Conservation (phyloP, 108 stramenopile species). For the Nitzschia putrida region DNA sequence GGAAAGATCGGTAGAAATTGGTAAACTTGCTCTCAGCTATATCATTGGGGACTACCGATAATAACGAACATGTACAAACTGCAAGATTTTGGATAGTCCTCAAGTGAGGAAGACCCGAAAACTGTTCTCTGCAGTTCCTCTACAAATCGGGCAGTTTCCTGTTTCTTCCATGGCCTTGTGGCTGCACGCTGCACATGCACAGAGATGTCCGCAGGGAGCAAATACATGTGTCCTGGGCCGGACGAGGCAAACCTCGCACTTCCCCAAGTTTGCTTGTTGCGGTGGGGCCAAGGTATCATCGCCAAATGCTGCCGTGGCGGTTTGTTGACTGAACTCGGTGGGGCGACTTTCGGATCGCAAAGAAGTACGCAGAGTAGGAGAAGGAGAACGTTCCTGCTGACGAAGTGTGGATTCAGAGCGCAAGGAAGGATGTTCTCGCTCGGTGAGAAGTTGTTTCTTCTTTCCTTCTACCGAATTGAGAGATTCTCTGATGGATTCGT, state of each 20-base stretch:
- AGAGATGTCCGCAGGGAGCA: conserved; percentile 47
- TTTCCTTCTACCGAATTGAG: conserved; percentile 10
- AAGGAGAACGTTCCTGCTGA: background rate
- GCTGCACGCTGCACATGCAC: conserved; percentile 35
- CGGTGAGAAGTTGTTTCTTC: conserved; percentile 5
- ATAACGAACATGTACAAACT: no score
- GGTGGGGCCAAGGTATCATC: background rate
- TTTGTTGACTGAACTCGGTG: background rate
- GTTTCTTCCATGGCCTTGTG: conserved; percentile 14
- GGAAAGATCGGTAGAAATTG: no score
- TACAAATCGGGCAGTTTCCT: conserved; percentile 34
- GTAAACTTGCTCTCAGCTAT: no score
- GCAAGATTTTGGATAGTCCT: background rate
- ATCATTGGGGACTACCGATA: no score
- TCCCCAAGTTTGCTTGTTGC: conserved; percentile 14
- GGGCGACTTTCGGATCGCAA: no score
- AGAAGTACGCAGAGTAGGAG: background rate
- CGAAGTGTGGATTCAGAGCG: background rate
- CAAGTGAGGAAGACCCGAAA: conserved; percentile 18
- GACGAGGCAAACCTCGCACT: conserved; percentile 32
- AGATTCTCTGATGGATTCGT: background rate
- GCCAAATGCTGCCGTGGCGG: no score
- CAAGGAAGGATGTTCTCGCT: conserved; percentile 1
- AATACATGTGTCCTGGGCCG: conserved; percentile 27
- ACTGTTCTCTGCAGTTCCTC: conserved; percentile 7